Base-by-base conservation (phyloP, 768 basidiomycete genomes). In the Podaxis sp. region DNA sequence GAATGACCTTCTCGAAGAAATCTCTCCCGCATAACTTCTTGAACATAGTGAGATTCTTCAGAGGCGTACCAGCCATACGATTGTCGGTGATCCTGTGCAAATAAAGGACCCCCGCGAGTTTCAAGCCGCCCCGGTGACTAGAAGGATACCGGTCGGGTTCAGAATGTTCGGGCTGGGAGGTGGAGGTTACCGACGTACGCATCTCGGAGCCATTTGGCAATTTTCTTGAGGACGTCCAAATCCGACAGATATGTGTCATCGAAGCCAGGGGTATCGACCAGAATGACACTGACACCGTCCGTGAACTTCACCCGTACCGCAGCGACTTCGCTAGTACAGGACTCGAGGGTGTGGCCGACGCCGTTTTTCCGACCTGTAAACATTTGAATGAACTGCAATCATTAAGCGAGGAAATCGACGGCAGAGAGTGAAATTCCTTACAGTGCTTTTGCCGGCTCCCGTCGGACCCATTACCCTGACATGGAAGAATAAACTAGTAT, bases 231-330 rank as follows among this genome's bases (percentile, higher is more conserved):
- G 24, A 67, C 64, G 26, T 64, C 63, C 26, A 64, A 49, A 49
- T 67, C 66, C 38, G 63, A 64, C 56, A 56, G 58, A 19, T 57
- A 30, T 5, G 49, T 38, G 28, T 67, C 66, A 53, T 61, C 63
- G 33, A 64, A 67, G 13, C 59, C 66, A 19, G 66, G 66, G 2
- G 66, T 64, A 26, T 67, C 66, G 19, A 67, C 57, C 11, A 67
- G 46, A 8, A 44, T 30, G 9, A 59, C 9, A 4, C 38, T 30
- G 26, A 22, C 38, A 13, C 57, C 51, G 17, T 59, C 57, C 3
- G 26, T 46, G 33, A 19, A 44, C 15, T 17, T 17, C 5, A 64
- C 26, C 19, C 57, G 52, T 26, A 53, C 19, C 1, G 57, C 51
- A 4, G 36, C n/a, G 24, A 59, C 36, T 13, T n/a, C 17, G 6